Conservation (phyloP, 1,284 basidiomycete species). For the Waitea zeae region DNA sequence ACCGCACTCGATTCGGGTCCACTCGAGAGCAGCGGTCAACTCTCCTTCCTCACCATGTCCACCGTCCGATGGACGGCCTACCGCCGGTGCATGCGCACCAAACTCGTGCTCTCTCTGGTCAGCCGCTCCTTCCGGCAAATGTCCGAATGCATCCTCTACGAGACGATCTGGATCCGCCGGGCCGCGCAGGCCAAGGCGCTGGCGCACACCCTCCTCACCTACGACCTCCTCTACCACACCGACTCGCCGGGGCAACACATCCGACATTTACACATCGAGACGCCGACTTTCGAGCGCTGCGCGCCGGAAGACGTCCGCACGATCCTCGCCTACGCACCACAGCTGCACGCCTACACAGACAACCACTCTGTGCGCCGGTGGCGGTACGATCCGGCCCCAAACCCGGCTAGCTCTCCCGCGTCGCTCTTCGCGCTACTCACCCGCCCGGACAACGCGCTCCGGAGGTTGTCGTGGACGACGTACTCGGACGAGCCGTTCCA, state of each 20-base stretch:
- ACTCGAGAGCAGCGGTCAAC: too few species aligned
- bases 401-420: too few species aligned
- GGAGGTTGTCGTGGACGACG: too few species aligned
- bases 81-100: slow-evolving; percentile 25
- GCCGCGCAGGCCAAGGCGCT: slow-evolving; percentile 38
- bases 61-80: slow-evolving; percentile 26
- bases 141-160: slow-evolving; percentile 36
- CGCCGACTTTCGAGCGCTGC: slow-evolving; percentile 46
- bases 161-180: slow-evolving; percentile 49
- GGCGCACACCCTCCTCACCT: slow-evolving; percentile 32
- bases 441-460: too few species aligned
- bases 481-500: too few species aligned
- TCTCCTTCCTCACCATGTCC: slow-evolving; percentile 26
- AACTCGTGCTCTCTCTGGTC: slow-evolving; percentile 33
- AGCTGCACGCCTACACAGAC: too few species aligned
- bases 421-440: too few species aligned
- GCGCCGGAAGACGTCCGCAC: too few species aligned
- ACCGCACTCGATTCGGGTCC: too few species aligned
- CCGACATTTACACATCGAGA: slow-evolving; percentile 49
- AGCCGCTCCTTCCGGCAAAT: slow-evolving; percentile 34
- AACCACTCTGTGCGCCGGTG: too few species aligned
- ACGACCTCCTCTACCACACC: slow-evolving; percentile 19
- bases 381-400: too few species aligned
- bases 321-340: too few species aligned
- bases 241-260: slow-evolving; percentile 35